Evolutionary conservation across 2,329 filamentous ascomycete species (phyloP).

Genomic region (Hypomyces perniciosus): DNA sequence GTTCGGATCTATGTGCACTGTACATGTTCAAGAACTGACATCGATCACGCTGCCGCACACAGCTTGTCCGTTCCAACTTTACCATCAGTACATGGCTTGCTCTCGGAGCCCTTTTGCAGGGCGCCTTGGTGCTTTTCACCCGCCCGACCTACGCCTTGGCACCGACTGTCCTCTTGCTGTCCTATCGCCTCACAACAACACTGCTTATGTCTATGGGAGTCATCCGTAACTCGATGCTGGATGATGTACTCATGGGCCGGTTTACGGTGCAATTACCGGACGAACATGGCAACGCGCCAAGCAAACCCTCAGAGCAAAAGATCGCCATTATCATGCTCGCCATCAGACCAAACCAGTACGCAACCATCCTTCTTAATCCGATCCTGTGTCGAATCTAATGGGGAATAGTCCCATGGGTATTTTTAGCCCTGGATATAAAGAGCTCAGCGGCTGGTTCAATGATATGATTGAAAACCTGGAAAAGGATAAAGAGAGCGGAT

Average conservation of each 20-base stretch:
- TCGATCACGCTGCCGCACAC: too few relatives aligned
- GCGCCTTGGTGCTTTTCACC: background rate
- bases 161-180: background rate
- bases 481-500: slow-evolving; percentile 1
- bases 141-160: slow-evolving; percentile 1
- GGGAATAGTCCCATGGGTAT: slow-evolving; percentile 3
- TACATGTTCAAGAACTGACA: background rate
- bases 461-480: slow-evolving; percentile 1
- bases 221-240: slow-evolving; percentile 6
- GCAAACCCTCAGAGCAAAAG: background rate
- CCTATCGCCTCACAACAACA: background rate
- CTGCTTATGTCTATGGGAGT: slow-evolving; percentile 6
- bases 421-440: slow-evolving; percentile 1
- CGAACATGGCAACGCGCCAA: slow-evolving; percentile 1
- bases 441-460: background rate
- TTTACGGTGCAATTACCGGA: slow-evolving; percentile 1
- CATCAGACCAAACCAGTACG: slow-evolving; percentile 5
- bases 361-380: background rate
- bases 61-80: slow-evolving; percentile 9
- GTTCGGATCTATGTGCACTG: background rate
- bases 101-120: slow-evolving; percentile 5
- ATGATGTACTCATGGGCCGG: slow-evolving; percentile 7
- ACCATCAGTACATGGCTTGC: slow-evolving; percentile 9
- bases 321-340: slow-evolving; percentile 4
- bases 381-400: too few relatives aligned